Evolutionary conservation across 768 basidiomycete species (phyloP).

Genomic region (Suillus luteus): DNA sequence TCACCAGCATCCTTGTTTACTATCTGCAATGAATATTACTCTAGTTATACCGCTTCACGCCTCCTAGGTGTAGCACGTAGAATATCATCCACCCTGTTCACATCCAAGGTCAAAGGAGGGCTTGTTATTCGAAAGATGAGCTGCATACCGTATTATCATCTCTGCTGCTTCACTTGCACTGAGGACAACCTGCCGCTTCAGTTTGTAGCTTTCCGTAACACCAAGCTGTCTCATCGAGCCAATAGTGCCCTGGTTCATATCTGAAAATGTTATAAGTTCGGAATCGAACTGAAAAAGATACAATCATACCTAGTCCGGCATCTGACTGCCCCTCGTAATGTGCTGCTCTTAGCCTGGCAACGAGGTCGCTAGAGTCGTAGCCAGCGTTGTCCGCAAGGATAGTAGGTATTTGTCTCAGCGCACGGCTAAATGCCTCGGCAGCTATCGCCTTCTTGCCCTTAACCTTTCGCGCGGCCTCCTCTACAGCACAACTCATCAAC

Average conservation of each 20-base stretch:
- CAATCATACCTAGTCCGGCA: conserved; percentile 78
- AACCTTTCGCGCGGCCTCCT: conserved; percentile 80
- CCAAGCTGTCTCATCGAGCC: conserved; percentile 87
- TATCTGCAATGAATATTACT: neutral
- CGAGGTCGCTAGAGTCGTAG: conserved; percentile 95
- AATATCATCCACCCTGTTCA: conserved; percentile 84
- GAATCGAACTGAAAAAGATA: neutral
- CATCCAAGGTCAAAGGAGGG: conserved; percentile 13
- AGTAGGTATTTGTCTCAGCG: conserved; percentile 92
- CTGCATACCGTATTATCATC: conserved; percentile 90
- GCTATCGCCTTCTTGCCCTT: conserved; percentile 97
- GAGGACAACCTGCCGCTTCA: conserved; percentile 92
- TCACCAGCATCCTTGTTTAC: neutral
- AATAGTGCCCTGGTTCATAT: neutral
- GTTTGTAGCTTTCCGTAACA: conserved; percentile 95
- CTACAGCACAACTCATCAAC: conserved; percentile 94
- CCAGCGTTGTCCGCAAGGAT: conserved; percentile 98
- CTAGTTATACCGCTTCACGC: conserved; percentile 70
- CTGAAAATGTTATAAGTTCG: conserved; percentile 31
- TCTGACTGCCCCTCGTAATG: conserved; percentile 89
- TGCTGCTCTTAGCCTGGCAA: conserved; percentile 84
- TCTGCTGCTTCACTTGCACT: conserved; percentile 98
- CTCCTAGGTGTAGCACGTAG: conserved; percentile 84
- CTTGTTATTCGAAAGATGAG: neutral
- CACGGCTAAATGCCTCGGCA: conserved; percentile 86